Evolutionary conservation across 495 filamentous ascomycete species (phyloP).

Genomic region (Aspergillus wentii): DNA sequence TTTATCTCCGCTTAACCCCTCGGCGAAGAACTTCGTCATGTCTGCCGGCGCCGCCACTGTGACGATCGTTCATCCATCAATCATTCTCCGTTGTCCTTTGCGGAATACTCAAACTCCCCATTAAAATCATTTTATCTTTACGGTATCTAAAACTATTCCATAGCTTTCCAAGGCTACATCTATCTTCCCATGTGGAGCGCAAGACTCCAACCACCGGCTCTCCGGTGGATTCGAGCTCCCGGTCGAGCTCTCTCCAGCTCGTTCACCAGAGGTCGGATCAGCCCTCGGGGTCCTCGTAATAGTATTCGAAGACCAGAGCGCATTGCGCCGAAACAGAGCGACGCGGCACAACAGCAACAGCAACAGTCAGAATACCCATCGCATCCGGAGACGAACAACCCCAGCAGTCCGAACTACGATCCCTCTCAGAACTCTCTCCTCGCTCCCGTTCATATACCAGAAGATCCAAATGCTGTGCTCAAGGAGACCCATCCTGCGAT

Average conservation of each 20-base stretch:
- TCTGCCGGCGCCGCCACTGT: neutral
- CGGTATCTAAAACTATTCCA: too few relatives aligned
- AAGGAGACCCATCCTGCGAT: conserved; percentile 57
- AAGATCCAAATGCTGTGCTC: conserved; percentile 58
- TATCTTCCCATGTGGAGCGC: conserved; percentile 24
- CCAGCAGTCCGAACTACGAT: conserved; percentile 24
- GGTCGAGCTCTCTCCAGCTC: conserved; percentile 27
- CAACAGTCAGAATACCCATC: conserved; percentile 6
- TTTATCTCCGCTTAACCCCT: conserved; percentile 36
- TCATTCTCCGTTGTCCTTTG: neutral
- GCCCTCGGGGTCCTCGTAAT: conserved; percentile 26
- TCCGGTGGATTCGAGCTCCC: conserved; percentile 17
- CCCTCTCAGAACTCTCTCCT: conserved; percentile 44
- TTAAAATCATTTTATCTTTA: neutral
- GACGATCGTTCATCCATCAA: too few relatives aligned
- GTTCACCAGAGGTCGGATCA: conserved; percentile 19
- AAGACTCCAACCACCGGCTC: conserved; percentile 17
- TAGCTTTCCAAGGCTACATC: neutral
- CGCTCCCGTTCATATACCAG: conserved; percentile 53
- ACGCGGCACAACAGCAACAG: conserved; percentile 4
- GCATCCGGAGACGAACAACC: conserved; percentile 9
- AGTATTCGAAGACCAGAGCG: conserved; percentile 23
- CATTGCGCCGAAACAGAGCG: conserved; percentile 7
- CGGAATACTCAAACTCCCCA: neutral
- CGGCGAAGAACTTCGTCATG: conserved; percentile 20